These are phyloP conservation scores for Jamesozyma gamospora DNA, from an alignment of 805 yeast genomes.

Conservation along the genomic window DNA sequence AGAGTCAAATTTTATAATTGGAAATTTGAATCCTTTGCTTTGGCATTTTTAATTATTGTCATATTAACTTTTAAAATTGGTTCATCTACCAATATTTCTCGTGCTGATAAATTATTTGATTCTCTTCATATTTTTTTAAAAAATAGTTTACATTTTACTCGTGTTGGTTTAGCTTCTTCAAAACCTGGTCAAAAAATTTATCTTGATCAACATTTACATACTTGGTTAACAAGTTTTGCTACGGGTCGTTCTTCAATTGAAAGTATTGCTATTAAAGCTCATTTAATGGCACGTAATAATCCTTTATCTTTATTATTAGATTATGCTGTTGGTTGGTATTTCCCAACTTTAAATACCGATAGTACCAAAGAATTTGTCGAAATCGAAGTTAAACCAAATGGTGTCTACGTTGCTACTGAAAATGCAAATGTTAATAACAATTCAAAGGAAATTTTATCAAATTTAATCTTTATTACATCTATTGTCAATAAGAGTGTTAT, in stretches of 20 bases:
- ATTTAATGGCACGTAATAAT: slow-evolving; percentile 73
- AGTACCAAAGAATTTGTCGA: slow-evolving; percentile 45
- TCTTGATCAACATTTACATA: slow-evolving; percentile 28
- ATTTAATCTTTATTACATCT: slow-evolving; percentile 60
- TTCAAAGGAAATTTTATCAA: slow-evolving; percentile 37
- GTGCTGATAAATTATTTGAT: slow-evolving; percentile 45
- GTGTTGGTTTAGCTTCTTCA: slow-evolving; percentile 36
- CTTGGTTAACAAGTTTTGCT: slow-evolving; percentile 54
- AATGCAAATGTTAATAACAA: slow-evolving; percentile 20
- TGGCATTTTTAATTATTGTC: slow-evolving; percentile 42
- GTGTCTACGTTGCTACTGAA: slow-evolving; percentile 20
- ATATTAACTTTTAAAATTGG: slow-evolving; percentile 50
- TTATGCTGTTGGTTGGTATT: slow-evolving; percentile 44
- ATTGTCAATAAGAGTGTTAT: slow-evolving; percentile 77
- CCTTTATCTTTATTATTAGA: slow-evolving; percentile 59
- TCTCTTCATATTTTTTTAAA: slow-evolving; percentile 44
- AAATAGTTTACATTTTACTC: slow-evolving; percentile 52
- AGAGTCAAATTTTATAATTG: slow-evolving; percentile 61
- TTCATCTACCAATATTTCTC: slow-evolving; percentile 41
- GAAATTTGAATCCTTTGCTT: slow-evolving; percentile 57
- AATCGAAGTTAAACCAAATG: slow-evolving; percentile 47
- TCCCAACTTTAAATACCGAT: slow-evolving; percentile 46
- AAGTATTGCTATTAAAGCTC: slow-evolving; percentile 49
- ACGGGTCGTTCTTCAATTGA: slow-evolving; percentile 79
- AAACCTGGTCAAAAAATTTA: slow-evolving; percentile 26